Percentiles rank a stretch among this genome's conserved stretches.
Evolutionary conservation across 768 basidiomycete species (phyloP).

Genomic region (Mycena indigotica): DNA sequence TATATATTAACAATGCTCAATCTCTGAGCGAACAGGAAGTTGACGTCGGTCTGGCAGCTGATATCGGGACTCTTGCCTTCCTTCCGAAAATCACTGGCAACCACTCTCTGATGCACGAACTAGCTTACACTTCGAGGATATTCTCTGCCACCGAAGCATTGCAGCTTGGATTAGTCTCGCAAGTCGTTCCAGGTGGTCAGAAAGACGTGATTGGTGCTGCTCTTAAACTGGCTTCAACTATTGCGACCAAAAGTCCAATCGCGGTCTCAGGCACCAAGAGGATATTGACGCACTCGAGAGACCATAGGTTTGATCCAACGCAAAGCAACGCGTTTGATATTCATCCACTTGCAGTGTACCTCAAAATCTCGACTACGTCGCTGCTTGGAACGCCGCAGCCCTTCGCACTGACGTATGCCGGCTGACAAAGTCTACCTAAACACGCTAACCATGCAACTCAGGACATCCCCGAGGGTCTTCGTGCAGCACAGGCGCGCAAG

Average conservation of each 20-base stretch:
- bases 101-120: conserved; percentile 69
- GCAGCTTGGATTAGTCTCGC: conserved; percentile 72
- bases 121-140: conserved; percentile 72
- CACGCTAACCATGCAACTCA: conserved; percentile 18
- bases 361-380: conserved; percentile 47
- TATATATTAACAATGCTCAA: neutral
- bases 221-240: conserved; percentile 59
- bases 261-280: conserved; percentile 77
- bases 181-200: conserved; percentile 64
- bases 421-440: no score
- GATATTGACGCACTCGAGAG: conserved; percentile 46
- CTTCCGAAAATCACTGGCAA: conserved; percentile 79
- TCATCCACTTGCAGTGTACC: conserved; percentile 31
- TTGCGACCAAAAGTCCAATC: conserved; percentile 78
- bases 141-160: conserved; percentile 72
- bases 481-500: conserved; percentile 35
- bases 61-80: conserved; percentile 83
- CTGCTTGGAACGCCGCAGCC: conserved; percentile 46
- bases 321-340: neutral
- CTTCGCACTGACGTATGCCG: conserved; percentile 42
- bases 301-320: conserved; percentile 48
- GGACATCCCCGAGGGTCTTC: conserved; percentile 42
- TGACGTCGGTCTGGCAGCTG: conserved; percentile 84
- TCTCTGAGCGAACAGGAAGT: conserved; percentile 63
- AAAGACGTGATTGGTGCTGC: conserved; percentile 70